These are phyloP conservation scores for Umbellularia californica DNA, from an alignment of 164 flowering plant species.

Conservation along the genomic window DNA sequence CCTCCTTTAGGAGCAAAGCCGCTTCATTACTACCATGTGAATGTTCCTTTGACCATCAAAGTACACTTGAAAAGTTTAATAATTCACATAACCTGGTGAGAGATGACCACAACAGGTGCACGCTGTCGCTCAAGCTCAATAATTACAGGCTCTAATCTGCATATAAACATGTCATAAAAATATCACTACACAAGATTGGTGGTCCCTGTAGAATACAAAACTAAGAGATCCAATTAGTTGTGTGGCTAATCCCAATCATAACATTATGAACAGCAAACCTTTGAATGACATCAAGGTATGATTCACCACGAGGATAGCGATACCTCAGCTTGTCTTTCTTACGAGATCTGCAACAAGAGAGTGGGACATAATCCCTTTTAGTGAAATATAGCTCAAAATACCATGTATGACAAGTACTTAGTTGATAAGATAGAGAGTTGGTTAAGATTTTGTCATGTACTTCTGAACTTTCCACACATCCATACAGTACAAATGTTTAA, in stretches of 20 bases:
- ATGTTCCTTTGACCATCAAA: not conserved
- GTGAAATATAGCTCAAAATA: not conserved
- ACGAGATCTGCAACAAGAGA: constrained; percentile 57
- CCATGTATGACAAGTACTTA: not conserved
- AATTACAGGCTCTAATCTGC: constrained; percentile 96
- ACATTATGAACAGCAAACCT: constrained; percentile 43
- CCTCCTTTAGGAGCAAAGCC: too few species aligned
- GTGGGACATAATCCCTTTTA: not conserved
- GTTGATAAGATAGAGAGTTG: not conserved
- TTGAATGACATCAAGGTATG: constrained; percentile 96
- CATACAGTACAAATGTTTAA: not conserved
- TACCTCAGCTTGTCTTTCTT: constrained; percentile 94
- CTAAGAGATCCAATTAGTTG: not conserved
- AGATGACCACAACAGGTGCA: constrained; percentile 93
- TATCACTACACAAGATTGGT: not conserved
- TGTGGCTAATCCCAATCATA: not conserved
- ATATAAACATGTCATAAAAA: constrained; percentile 6
- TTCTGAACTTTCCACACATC: not conserved
- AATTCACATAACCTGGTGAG: constrained; percentile 70
- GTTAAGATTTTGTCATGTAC: not conserved
- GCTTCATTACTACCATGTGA: not conserved
- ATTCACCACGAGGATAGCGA: constrained; percentile 98
- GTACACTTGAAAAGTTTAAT: not conserved
- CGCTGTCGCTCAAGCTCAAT: constrained; percentile 97
- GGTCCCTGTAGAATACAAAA: not conserved